Evolutionary conservation across 345 rosid species (phyloP).

Genomic region (Linum trigynum): DNA sequence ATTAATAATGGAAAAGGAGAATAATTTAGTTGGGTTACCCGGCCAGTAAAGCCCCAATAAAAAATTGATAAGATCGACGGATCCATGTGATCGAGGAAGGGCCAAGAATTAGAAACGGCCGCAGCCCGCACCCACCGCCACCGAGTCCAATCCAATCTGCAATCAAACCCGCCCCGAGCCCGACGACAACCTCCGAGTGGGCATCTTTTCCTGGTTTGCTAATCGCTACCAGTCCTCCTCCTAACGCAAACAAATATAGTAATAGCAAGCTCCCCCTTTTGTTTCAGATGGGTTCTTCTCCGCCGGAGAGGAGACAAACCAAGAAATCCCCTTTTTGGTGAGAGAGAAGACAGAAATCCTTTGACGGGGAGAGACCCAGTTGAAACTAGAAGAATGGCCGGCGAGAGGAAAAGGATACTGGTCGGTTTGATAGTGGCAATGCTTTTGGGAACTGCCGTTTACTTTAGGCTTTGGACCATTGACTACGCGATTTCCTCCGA

Average conservation of each 20-base stretch:
- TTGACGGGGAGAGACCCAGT: too few relatives aligned
- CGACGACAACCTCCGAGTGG: neutral
- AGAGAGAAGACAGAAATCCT: too few relatives aligned
- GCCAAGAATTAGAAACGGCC: too few relatives aligned
- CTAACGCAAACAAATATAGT: neutral
- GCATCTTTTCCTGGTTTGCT: neutral
- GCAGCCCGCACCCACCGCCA: neutral
- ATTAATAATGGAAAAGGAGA: too few relatives aligned
- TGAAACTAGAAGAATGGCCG: constrained; percentile 21
- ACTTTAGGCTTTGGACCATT: constrained; percentile 66
- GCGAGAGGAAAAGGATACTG: constrained; percentile 40
- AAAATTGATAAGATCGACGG: too few relatives aligned
- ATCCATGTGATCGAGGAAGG: too few relatives aligned
- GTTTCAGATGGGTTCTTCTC: neutral
- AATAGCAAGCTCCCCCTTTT: neutral
- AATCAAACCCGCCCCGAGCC: neutral
- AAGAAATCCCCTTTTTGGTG: neutral
- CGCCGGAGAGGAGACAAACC: neutral
- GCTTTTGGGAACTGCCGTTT: constrained; percentile 55
- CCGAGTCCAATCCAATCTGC: neutral
- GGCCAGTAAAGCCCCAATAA: too few relatives aligned
- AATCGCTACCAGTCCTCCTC: neutral
- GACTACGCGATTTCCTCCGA: constrained; percentile 58
- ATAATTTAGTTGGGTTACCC: too few relatives aligned
- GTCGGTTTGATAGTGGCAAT: constrained; percentile 40